Conservation (phyloP, 1,284 basidiomycete species). For the Microbotryomycetes sp. region DNA sequence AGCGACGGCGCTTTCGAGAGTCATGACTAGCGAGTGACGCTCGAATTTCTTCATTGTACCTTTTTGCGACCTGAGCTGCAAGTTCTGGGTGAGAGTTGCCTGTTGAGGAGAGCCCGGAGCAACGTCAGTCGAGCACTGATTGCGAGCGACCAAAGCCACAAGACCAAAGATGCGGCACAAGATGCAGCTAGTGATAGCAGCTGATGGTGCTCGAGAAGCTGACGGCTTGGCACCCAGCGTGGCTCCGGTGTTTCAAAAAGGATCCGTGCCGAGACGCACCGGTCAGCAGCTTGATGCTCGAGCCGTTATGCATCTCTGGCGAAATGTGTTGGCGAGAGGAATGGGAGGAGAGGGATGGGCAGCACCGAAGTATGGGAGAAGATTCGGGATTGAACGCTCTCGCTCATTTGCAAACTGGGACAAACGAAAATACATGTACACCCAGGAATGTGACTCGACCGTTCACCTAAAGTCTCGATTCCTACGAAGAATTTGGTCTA, state of each 20-base stretch:
- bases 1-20: neutral
- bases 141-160: constrained; percentile 1
- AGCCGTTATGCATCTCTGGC: constrained; percentile 62
- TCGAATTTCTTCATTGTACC: constrained; percentile 47
- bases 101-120: constrained; percentile 40
- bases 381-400: no score
- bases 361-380: no score
- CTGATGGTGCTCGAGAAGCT: neutral
- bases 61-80: constrained; percentile 84
- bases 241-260: no score
- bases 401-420: no score
- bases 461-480: no score
- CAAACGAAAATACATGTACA: no score
- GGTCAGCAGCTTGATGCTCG: constrained; percentile 85
- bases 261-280: constrained; percentile 53
- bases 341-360: neutral
- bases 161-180: no score
- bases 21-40: constrained; percentile 28
- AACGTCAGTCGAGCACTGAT: neutral
- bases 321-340: neutral
- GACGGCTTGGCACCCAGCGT: no score
- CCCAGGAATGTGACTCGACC: no score
- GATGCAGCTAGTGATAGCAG: constrained; percentile 22
- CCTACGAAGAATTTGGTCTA: no score
- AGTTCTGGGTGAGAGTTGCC: constrained; percentile 98